These are phyloP conservation scores for Fusarium camptoceras DNA, from an alignment of 2,329 filamentous ascomycete genomes.

Conservation along the genomic window DNA sequence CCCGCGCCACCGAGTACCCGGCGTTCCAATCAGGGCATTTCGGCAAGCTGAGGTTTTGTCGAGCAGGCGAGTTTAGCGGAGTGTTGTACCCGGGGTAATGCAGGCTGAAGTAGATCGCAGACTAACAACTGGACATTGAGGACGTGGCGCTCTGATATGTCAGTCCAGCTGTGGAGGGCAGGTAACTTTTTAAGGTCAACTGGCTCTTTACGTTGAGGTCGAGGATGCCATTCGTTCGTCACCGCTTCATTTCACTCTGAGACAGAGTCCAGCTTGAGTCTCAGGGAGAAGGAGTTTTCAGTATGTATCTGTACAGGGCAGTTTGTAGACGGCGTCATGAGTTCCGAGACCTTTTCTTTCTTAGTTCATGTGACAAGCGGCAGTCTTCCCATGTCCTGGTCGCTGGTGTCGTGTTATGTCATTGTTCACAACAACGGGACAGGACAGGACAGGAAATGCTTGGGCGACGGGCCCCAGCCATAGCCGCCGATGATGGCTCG, in stretches of 20 bases:
- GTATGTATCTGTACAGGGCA: not conserved
- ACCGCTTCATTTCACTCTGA: slow-evolving; percentile 11
- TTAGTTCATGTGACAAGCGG: not conserved
- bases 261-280: slow-evolving; percentile 1
- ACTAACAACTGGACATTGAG: slow-evolving; percentile 29
- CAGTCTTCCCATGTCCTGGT: not conserved
- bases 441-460: slow-evolving; percentile 6
- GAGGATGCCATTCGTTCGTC: not conserved
- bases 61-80: slow-evolving; percentile 28
- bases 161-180: slow-evolving; percentile 21
- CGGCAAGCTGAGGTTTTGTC: slow-evolving; percentile 11
- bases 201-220: not conserved
- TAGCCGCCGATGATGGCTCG: slow-evolving; percentile 1
- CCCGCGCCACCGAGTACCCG: slow-evolving; percentile 10
- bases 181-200: slow-evolving; percentile 9
- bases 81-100: slow-evolving; percentile 6
- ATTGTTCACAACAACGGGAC: slow-evolving; percentile 13
- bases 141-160: slow-evolving; percentile 31
- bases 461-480: not conserved
- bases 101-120: slow-evolving; percentile 24
- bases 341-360: slow-evolving; percentile 13
- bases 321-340: slow-evolving; percentile 3
- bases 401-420: not conserved
- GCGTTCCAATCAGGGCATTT: slow-evolving; percentile 24
- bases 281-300: not conserved